Base-by-base conservation (phyloP, 352 stramenopile species). In the Thalassiosira oceanica region DNA sequence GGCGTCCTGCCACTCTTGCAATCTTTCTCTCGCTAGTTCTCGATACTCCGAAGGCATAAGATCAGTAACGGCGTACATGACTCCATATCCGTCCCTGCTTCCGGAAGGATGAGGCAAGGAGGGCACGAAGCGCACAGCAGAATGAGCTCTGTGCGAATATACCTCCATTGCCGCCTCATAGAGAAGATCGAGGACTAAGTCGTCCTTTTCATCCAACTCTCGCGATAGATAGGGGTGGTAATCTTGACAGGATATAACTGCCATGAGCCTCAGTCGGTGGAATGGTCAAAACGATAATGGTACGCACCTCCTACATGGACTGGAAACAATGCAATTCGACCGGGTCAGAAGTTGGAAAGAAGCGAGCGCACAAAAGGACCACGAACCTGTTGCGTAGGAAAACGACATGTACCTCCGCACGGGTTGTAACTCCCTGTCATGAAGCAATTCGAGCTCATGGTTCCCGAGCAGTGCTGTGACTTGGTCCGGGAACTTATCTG, bases 361-460 rank as follows among this genome's bases (percentile, higher is more conserved):
- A n/a, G n/a, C n/a, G n/a, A n/a, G n/a, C n/a, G n/a, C n/a, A n/a
- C n/a, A n/a, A n/a, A n/a, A n/a, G n/a, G n/a, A n/a, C n/a, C n/a
- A n/a, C n/a, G n/a, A n/a, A n/a, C n/a, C n/a, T n/a, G n/a, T n/a
- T 3, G 78, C 65, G 58, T 84, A 83, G 1, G 72, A 78, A 51
- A 64, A 78, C n/a, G 35, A 45, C 37, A 26, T 54, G 24, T 75
- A 75, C 3, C 66, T 18, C 16, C 49, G 54, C 5, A n/a, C 1
- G 3, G 70, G 64, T 15, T 58, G 26, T 7, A 39, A 23, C 52
- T 82, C 62, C 10, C 78, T 28, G 72, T 86, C 78, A 5, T 55
- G 48, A 7, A 86, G 29, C 35, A 84, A 46, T 65, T 86, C 78
- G 21, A 86, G 48, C 54, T 86, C 78, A 48, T 86, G 78, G 61